Conservation (phyloP, 2,329 filamentous ascomycete genomes). For the Claviceps paspali region DNA sequence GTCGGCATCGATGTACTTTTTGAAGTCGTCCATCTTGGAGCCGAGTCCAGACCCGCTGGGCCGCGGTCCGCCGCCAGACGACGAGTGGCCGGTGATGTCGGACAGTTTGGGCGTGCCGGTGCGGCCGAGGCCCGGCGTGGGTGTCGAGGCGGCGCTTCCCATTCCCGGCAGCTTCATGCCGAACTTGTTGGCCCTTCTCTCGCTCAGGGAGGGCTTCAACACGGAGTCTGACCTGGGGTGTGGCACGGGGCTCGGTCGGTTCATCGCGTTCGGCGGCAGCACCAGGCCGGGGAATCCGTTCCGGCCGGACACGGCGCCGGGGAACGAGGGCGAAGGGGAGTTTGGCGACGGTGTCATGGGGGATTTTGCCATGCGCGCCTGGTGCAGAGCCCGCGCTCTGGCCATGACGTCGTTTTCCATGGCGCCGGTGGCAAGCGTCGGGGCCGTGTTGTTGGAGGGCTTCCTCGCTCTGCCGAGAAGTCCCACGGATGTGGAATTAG, state of each 20-base stretch:
- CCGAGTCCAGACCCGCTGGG: slow-evolving; percentile 24
- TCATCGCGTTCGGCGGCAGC: slow-evolving; percentile 24
- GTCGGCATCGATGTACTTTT: slow-evolving; percentile 79
- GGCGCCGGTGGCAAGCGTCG: slow-evolving; percentile 17
- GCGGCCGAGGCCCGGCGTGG: slow-evolving; percentile 13
- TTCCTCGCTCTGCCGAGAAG: slow-evolving; percentile 52
- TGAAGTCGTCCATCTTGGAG: slow-evolving; percentile 43
- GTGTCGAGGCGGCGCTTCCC: slow-evolving; percentile 15
- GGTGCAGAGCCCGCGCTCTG: slow-evolving; percentile 31
- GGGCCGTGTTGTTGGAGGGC: slow-evolving; percentile 27
- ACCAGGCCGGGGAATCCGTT: slow-evolving; percentile 30
- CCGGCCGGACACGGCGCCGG: slow-evolving; percentile 19
- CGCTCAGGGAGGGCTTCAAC: slow-evolving; percentile 45
- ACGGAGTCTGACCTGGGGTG: slow-evolving; percentile 39
- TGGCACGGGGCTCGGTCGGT: slow-evolving; percentile 30
- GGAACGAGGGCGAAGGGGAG: slow-evolving; percentile 17
- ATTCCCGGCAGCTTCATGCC: slow-evolving; percentile 45
- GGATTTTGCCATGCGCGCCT: slow-evolving; percentile 28
- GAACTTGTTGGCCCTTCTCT: slow-evolving; percentile 41
- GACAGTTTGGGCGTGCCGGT: slow-evolving; percentile 27
- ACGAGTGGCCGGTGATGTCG: slow-evolving; percentile 19
- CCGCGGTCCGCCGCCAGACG: slow-evolving; percentile 9
- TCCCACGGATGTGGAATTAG: slow-evolving; percentile 73
- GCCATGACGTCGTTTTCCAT: slow-evolving; percentile 29
- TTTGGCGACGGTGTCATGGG: slow-evolving; percentile 14